Percentiles rank a stretch among this genome's conserved stretches.
Evolutionary conservation across 805 yeast species (phyloP).

Genomic region (Spathaspora hagerdaliae): DNA sequence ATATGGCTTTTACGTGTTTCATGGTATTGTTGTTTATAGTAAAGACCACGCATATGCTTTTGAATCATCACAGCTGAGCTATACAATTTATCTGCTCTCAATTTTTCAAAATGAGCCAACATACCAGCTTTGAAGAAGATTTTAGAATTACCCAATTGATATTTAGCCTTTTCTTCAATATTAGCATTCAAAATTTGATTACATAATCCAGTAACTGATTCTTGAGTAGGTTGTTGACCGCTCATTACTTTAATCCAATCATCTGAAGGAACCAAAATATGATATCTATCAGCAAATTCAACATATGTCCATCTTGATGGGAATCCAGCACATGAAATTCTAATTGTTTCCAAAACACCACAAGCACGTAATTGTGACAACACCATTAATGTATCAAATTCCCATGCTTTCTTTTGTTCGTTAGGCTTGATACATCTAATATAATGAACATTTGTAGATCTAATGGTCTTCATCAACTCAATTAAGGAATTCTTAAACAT

Average conservation of each 20-base stretch:
- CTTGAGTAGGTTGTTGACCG: conserved; percentile 45
- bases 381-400: conserved; percentile 92
- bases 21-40: conserved; percentile 59
- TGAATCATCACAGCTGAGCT: conserved; percentile 81
- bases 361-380: conserved; percentile 94
- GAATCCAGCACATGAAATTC: conserved; percentile 97
- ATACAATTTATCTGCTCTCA: conserved; percentile 74
- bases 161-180: conserved; percentile 63
- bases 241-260: conserved; percentile 62
- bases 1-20: conserved; percentile 52
- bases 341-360: conserved; percentile 95
- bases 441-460: conserved; percentile 93
- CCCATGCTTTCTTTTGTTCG: conserved; percentile 93
- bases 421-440: conserved; percentile 97
- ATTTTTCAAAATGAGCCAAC: conserved; percentile 84
- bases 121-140: conserved; percentile 96
- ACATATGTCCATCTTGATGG: conserved; percentile 95
- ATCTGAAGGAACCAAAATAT: conserved; percentile 70
- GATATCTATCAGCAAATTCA: conserved; percentile 88
- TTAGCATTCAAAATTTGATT: conserved; percentile 60
- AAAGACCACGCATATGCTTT: conserved; percentile 66
- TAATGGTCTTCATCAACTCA: conserved; percentile 88
- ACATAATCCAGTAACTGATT: conserved; percentile 61
- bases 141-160: conserved; percentile 89
- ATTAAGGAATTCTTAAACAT: conserved; percentile 89